Evolutionary conservation across 768 basidiomycete species (phyloP), one percentile per base, ranked within the genome.

Genomic region (Mycena rebaudengoi): DNA sequence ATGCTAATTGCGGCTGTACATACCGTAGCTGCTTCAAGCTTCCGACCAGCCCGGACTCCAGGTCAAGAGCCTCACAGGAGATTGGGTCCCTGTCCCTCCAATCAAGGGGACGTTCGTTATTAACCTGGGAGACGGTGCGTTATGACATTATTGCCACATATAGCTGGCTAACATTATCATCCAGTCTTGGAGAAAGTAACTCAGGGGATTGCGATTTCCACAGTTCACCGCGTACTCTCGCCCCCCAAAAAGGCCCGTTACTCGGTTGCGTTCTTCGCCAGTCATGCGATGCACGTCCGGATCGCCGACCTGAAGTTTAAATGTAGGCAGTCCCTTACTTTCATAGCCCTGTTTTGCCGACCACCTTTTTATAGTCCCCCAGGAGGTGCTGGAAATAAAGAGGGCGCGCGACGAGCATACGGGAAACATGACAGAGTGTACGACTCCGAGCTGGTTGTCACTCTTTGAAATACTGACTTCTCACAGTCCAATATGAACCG

Each of bases 251-350:
- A 79, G 1, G 74, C 83, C 1, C 83, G 86, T 10, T 88, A 86
- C 72, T 88, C 87, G 2, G 78, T 87, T 7, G 86, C 85, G 3
- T 87, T 86, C 74, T 88, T 87, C 78, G 85, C 87, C 51, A 85
- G 79, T 63, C 84, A 85, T 55, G 72, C 78, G 13, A 75, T 80
- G 63, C 69, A 72, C 30, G 72, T 82, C n/a, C 70, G 76, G 48
- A 73, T 87, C 16, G 73, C 74, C n/a, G 79, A 85, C 4, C 8
- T 44, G 12, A 30, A 55, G 11, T 55, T 55, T 33, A 21, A 55
- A 32, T 55, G 53, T 55, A 32, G 26, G 52, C n/a, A 52, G 25
- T 55, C 29, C 6, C 8, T 13, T 13, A 16, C 4, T 14, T 2
- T 28, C 25, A 30, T n/a, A 26, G 10, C n/a, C n/a, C n/a, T n/a